Evolutionary conservation across 805 yeast genomes (phyloP).

Genomic region (Saturnispora sekii): DNA sequence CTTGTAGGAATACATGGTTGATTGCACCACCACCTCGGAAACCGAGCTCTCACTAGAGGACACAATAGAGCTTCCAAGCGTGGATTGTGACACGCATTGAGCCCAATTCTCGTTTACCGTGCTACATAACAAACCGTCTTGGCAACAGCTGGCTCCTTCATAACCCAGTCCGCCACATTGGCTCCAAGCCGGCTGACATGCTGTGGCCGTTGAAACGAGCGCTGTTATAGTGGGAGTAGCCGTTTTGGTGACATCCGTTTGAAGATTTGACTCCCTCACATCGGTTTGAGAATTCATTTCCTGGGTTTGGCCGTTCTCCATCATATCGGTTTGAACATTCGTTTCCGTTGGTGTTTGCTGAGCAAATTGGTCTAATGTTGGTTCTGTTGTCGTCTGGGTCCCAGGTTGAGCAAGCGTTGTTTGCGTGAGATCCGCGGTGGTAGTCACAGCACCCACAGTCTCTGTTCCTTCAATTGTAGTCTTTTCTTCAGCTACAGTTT

Average conservation of each 20-base stretch:
- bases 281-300: background rate
- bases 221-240: conserved; percentile 2
- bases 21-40: background rate
- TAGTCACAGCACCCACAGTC: too few species aligned
- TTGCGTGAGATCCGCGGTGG: background rate
- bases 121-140: conserved; percentile 17
- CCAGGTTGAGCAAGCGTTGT: background rate
- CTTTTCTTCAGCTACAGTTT: too few species aligned
- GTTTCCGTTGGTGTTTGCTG: conserved; percentile 1
- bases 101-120: conserved; percentile 23
- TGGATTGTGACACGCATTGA: conserved; percentile 21
- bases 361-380: too few species aligned
- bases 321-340: background rate
- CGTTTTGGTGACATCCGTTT: conserved; percentile 5
- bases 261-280: background rate
- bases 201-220: conserved; percentile 5
- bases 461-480: too few species aligned
- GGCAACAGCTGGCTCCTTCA: conserved; percentile 22
- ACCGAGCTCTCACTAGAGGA: background rate
- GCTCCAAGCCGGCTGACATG: conserved; percentile 22
- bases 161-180: conserved; percentile 26
- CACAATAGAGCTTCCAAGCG: conserved; percentile 5
- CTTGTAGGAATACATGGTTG: conserved; percentile 4
- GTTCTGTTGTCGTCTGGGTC: too few species aligned
- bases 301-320: background rate